Base-by-base conservation (phyloP, 495 filamentous ascomycete genomes). In the Parathielavia hyrcaniae region DNA sequence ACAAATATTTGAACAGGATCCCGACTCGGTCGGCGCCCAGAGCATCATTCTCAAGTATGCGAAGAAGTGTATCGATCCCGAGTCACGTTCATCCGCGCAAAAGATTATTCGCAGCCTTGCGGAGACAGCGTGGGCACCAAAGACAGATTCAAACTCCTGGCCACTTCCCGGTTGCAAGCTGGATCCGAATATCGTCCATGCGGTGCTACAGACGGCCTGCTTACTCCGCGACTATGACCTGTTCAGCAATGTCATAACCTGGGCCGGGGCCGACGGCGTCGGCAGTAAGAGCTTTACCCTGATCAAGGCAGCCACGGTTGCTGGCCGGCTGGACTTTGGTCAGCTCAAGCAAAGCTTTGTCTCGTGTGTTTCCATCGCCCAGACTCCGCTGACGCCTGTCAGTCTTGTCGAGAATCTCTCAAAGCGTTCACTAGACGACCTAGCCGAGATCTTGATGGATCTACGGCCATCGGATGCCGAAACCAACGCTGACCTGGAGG, bases 161-260 rank as follows among this genome's bases (percentile, higher is more conserved):
- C 4, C 0, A 10, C 2, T 32, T 17, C 4, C 16, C 12, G 17
- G 16, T 5, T 20, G 10, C 19, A 48, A 32, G 5, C 45, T 14
- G 12, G 44, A 47, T 30, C 4, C 5, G 34, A 44, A 39, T 13
- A 44, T 48, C 46, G 56, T 40, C 10, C 6, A 23, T 26, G 8
- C 57, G 16, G 50, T 56, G 9, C 16, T 59, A 8, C 14, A 14
- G 8, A 20, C 40, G 22, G 40, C 47, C 32, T 35, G 57, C 12
- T 1, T 22, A 2, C 30, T 44, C 38, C 35, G 48, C 12, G 30
- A 54, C 32, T 63, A 63, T 40, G 53, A 63, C 11, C 49, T 63
- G n/a, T 63, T 63, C 32, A 32, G 40, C 48, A 50, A 57, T 44
- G 23, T 54, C 30, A 20, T 58, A 35, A 57, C 35, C 1, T 60